Base-by-base conservation (phyloP, 805 yeast genomes). In the Zygosaccharomyces bailii region DNA sequence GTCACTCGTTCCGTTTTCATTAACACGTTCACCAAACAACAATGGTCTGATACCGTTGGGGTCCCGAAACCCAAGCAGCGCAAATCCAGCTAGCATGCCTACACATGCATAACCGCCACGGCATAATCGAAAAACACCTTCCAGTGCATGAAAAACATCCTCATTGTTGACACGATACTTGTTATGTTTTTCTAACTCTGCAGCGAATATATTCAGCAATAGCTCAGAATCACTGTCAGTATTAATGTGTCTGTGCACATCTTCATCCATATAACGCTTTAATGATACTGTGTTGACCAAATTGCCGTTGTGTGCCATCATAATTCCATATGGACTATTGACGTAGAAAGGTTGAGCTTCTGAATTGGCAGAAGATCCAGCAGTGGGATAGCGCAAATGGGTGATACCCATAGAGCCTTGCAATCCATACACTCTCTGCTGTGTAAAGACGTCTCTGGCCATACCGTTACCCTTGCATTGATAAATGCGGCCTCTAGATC, bases 341-440 rank as follows among this genome's bases (percentile, higher is more conserved):
- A 93, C 99, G 61, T 93, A 93, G 62, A 93, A 93, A 4, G 99
- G 99, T 71, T 93, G 99, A 3, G 99, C 99, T 70, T 93, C 99
- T 46, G 95, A 82, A 50, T 89, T 91, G 36, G 98, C 91, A 54
- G 87, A 79, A 4, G 96, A 84, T 14, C 99, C 99, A 30, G 98
- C 98, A 18, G 99, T 93, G 43, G 99, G 99, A 63, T 93, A 93
- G 56, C 99, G 79, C 61, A 93, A 69, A 64, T 93, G 99, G 24
- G 90, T 91, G 54, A 93, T 79, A 50, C 99, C 99, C 91, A 91
- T 86, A 60, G 86, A 85, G 14, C 99, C 99, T 39, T 84, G 83
- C 36, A 93, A 74, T 34, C 86, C 86, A 40, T 69, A 59, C 77
- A 91, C 78, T 61, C 98, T 78, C 35, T 71, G 68, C 63, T 81